Evolutionary conservation across 768 basidiomycete genomes (phyloP).

Genomic region (Suillus bovinus): DNA sequence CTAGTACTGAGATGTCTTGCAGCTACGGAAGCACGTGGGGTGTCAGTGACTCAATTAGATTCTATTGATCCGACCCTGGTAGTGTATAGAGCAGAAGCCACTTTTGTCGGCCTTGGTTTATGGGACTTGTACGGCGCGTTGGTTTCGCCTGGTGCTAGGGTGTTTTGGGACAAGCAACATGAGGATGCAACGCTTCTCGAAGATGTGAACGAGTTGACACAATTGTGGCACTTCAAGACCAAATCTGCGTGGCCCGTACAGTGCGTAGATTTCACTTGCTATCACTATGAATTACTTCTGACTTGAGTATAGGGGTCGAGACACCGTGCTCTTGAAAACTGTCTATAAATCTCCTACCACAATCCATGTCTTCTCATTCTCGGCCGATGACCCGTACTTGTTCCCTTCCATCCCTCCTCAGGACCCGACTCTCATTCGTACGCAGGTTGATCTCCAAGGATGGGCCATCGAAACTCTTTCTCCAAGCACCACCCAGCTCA

Average conservation of each 20-base stretch:
- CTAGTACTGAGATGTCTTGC: conserved; percentile 14
- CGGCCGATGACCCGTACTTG: conserved; percentile 84
- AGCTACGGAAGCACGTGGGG: conserved; percentile 87
- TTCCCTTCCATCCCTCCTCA: conserved; percentile 71
- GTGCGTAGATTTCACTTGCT: conserved; percentile 46
- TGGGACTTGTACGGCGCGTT: conserved; percentile 94
- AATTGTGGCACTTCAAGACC: conserved; percentile 91
- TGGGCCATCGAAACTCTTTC: conserved; percentile 97
- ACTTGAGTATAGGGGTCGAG: conserved; percentile 64
- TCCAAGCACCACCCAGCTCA: conserved; percentile 91
- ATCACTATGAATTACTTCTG: conserved; percentile 15
- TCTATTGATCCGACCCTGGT: conserved; percentile 97
- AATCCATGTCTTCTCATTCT: conserved; percentile 94
- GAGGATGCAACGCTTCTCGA: conserved; percentile 86
- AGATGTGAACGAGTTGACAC: conserved; percentile 87
- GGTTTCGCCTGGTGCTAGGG: conserved; percentile 78
- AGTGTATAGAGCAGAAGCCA: conserved; percentile 95
- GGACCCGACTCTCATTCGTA: conserved; percentile 82
- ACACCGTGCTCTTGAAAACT: conserved; percentile 88
- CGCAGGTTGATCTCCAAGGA: conserved; percentile 97
- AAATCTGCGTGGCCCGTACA: conserved; percentile 93
- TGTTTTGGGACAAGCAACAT: conserved; percentile 87
- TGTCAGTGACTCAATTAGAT: conserved; percentile 92
- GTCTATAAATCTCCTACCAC: conserved; percentile 96
- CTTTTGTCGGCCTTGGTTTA: conserved; percentile 91